phyloP scores from a whole-genome alignment of 345 rosid species.

The Arabis alpina region DNA sequence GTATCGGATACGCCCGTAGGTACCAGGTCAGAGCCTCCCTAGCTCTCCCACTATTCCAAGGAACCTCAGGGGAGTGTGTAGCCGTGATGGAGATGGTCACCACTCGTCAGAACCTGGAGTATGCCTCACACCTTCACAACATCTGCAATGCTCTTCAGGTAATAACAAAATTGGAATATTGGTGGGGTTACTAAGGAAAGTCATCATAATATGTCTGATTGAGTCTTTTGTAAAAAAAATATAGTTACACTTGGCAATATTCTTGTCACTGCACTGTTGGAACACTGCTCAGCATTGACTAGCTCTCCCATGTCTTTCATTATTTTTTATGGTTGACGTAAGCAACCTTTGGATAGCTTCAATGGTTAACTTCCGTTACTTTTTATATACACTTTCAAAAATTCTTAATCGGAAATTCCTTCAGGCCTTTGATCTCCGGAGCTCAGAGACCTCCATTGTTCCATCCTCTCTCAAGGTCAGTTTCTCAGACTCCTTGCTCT shows the following conservation, averaged over 20 bases:
- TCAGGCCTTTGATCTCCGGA: slow-evolving; percentile 84
- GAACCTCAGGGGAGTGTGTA: slow-evolving; percentile 63
- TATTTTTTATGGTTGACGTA: slow-evolving; percentile 42
- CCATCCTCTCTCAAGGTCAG: slow-evolving; percentile 44
- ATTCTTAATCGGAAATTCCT: slow-evolving; percentile 30
- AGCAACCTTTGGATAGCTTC: slow-evolving; percentile 50
- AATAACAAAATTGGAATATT: slow-evolving; percentile 12
- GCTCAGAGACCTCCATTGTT: slow-evolving; percentile 57
- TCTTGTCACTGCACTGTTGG: slow-evolving; percentile 51
- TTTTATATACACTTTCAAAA: slow-evolving; percentile 3
- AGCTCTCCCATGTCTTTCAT: slow-evolving; percentile 45
- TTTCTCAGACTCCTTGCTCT: slow-evolving; percentile 13
- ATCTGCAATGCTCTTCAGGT: slow-evolving; percentile 87
- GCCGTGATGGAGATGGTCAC: slow-evolving; percentile 86
- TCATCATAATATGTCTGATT: background rate
- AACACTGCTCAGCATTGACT: slow-evolving; percentile 52
- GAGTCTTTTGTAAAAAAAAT: slow-evolving; percentile 11
- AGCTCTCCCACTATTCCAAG: slow-evolving; percentile 79
- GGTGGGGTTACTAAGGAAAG: background rate
- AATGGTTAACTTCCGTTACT: slow-evolving; percentile 37
- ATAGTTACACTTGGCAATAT: slow-evolving; percentile 25
- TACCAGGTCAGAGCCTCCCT: slow-evolving; percentile 70
- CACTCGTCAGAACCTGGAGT: slow-evolving; percentile 58
- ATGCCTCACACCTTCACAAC: slow-evolving; percentile 66
- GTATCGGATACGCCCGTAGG: slow-evolving; percentile 60